Conservation (phyloP, 495 filamentous ascomycete species). For the Aspergillus campestris region DNA sequence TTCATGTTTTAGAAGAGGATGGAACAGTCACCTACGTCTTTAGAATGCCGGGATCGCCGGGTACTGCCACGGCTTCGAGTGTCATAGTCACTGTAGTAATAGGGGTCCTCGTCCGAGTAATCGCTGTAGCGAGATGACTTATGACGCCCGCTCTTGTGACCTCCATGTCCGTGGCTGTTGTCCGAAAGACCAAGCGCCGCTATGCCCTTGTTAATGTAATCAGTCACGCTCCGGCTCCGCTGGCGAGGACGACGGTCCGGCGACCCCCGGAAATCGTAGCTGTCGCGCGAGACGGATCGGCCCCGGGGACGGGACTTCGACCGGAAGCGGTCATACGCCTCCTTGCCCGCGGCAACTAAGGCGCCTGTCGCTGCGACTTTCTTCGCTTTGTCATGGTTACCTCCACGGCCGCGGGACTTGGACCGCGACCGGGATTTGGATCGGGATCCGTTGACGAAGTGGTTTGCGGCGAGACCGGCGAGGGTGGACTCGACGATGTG, state of each 20-base stretch:
- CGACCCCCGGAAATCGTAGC: slow-evolving; percentile 33
- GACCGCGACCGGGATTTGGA: slow-evolving; percentile 48
- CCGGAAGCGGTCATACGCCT: slow-evolving; percentile 57
- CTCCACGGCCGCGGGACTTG: slow-evolving; percentile 24
- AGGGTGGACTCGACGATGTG: slow-evolving; percentile 68
- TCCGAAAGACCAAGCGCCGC: slow-evolving; percentile 45
- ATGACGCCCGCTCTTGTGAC: slow-evolving; percentile 26
- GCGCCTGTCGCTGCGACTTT: slow-evolving; percentile 67
- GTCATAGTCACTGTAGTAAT: slow-evolving; percentile 40
- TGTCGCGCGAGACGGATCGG: slow-evolving; percentile 28
- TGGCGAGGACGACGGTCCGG: slow-evolving; percentile 27
- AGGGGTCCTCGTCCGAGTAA: slow-evolving; percentile 17
- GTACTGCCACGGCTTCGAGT: slow-evolving; percentile 26
- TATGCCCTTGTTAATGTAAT: slow-evolving; percentile 47
- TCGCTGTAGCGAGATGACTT: slow-evolving; percentile 38
- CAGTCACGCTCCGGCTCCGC: slow-evolving; percentile 51
- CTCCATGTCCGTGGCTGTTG: slow-evolving; percentile 21
- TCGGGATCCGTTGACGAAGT: slow-evolving; percentile 65
- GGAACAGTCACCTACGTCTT: slow-evolving; percentile 41
- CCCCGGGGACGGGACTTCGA: slow-evolving; percentile 53
- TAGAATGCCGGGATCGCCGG: slow-evolving; percentile 37
- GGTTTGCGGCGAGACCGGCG: slow-evolving; percentile 76
- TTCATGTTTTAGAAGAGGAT: slow-evolving; percentile 25
- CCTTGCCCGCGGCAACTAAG: slow-evolving; percentile 74
- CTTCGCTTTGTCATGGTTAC: slow-evolving; percentile 40